Evolutionary conservation across 192 early-diverging fungal species (phyloP), one percentile per base, ranked within the genome.

Genomic region (Coemansia sp.): DNA sequence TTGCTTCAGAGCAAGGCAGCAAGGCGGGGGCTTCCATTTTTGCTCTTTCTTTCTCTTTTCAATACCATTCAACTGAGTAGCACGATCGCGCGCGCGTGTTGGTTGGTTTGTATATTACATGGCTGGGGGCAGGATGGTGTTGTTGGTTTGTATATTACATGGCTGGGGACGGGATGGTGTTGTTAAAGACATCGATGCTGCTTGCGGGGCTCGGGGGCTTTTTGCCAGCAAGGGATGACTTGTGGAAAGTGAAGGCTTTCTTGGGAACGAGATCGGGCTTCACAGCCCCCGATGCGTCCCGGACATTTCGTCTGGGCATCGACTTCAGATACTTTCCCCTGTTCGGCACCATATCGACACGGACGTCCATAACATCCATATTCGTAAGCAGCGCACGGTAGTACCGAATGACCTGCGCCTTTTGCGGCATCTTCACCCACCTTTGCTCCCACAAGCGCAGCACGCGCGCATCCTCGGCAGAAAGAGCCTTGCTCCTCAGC

Each of bases 361-460:
- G 33, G 5, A 73, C 70, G 18, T 59, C 69, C 67, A 81, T 76
- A 6, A 41, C 49, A 5, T 38, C 41, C 12, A 78, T 44, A 0
- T 66, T 66, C 33, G 60, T 53, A 3, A 83, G 65, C 44, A 83
- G 57, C 20, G 48, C 15, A 6, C 75, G 67, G 39, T 83, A 83
- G 26, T 66, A 78, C n/a, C 80, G 43, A 30, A 64, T 43, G 18
- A 68, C 36, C 62, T 74, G 68, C 12, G 71, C 46, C 10, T 41
- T 48, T 0, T 41, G 64, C 9, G 80, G 80, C n/a, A 83, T 20
- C 30, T 65, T 67, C 4, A 83, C 72, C 80, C 80, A 83, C 18
- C 35, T n/a, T 4, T 30, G 39, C 33, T 67, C 69, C 80, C 80
- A 83, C 35, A 35, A 2, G 1, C 58, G 61, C 6, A 77, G 49